A percentile compares a stretch with the other conserved stretches of the same genome.
These are phyloP conservation scores for Apiospora pterosperma DNA, from an alignment of 2,329 filamentous ascomycete genomes.

Conservation along the genomic window DNA sequence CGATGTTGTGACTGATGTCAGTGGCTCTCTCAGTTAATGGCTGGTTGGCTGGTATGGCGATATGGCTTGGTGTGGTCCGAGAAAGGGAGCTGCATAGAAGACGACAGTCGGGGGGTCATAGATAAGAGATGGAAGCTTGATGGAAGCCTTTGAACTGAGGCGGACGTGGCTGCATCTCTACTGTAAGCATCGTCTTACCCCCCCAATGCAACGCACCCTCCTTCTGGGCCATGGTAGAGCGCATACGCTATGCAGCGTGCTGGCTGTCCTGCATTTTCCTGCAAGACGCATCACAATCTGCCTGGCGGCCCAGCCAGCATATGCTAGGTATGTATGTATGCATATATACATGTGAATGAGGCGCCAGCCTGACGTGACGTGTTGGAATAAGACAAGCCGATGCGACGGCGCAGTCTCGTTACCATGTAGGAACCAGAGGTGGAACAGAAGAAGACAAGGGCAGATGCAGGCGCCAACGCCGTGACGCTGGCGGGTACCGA, in stretches of 20 bases:
- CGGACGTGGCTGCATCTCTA: constrained; percentile 4
- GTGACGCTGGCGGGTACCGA: not conserved
- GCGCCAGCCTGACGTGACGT: not conserved
- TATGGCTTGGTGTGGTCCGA: constrained; percentile 20
- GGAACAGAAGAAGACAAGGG: not conserved
- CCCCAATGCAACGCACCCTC: not conserved
- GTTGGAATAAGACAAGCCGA: not conserved
- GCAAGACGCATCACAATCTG: constrained; percentile 3
- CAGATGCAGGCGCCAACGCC: not conserved
- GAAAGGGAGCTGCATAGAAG: constrained; percentile 31
- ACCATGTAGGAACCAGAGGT: not conserved
- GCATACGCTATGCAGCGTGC: not conserved
- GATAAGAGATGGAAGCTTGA: constrained; percentile 31
- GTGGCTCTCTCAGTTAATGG: not conserved
- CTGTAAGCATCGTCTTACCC: not conserved
- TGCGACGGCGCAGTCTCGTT: not conserved
- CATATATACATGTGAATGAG: not conserved
- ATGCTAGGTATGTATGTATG: not conserved
- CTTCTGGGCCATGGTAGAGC: not conserved
- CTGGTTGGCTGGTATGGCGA: no score
- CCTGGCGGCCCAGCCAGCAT: not conserved
- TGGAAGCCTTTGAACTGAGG: constrained; percentile 18
- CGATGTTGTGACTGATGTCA: not conserved
- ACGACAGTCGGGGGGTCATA: constrained; percentile 19
- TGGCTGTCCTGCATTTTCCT: not conserved